A percentile compares a stretch with the other conserved stretches of the same genome.
These are phyloP conservation scores for Ganoderma multipileum DNA, from an alignment of 1,284 basidiomycete genomes.

Conservation along the genomic window DNA sequence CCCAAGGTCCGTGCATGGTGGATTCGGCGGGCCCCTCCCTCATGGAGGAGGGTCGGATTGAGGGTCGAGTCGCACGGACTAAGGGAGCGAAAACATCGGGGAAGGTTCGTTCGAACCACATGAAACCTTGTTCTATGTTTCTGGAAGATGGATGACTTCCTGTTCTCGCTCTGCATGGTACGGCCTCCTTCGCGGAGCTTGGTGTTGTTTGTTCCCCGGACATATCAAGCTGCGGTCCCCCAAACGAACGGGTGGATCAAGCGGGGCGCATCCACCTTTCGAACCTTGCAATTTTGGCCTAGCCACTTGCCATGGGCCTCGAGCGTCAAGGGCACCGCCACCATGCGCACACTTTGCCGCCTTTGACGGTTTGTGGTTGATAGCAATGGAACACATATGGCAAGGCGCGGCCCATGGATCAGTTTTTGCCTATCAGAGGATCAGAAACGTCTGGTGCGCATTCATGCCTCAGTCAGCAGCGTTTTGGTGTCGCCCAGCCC, in stretches of 20 bases:
- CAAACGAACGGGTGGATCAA: neutral
- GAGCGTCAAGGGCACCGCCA: neutral
- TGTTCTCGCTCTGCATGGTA: neutral
- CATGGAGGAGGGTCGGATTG: neutral
- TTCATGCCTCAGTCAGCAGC: neutral
- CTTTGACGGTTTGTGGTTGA: neutral
- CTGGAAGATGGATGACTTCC: neutral
- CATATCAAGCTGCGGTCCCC: slow-evolving; percentile 1
- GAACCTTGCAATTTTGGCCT: neutral
- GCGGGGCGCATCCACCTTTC: neutral
- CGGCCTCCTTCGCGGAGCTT: neutral
- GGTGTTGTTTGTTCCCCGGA: neutral
- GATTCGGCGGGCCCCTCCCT: neutral
- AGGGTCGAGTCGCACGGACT: neutral
- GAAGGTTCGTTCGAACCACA: neutral
- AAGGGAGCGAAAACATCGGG: slow-evolving; percentile 1
- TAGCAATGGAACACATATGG: neutral
- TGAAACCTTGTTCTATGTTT: neutral
- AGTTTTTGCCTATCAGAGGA: neutral
- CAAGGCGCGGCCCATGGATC: neutral
- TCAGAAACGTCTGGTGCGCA: neutral
- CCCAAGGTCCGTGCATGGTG: neutral
- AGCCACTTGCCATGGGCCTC: neutral
- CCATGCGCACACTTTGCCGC: neutral
- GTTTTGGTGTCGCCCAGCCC: neutral